A percentile compares a stretch with the other conserved stretches of the same genome.
These are phyloP conservation scores for Drechslerella coelobrocha DNA, from an alignment of 2,329 filamentous ascomycete genomes.

Conservation along the genomic window DNA sequence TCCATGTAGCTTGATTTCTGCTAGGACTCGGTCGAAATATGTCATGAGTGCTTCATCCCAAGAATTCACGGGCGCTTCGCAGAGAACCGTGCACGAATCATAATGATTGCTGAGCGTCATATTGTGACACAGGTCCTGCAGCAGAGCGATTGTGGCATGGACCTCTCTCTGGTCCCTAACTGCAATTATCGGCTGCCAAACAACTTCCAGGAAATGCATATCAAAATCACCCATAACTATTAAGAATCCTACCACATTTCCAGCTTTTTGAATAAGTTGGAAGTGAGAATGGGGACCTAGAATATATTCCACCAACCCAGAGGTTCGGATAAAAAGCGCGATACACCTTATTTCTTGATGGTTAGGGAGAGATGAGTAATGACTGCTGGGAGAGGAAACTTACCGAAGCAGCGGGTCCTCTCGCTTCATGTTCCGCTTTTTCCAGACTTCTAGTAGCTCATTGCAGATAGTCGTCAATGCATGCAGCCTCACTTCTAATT, in stretches of 20 bases:
- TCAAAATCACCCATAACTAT: slow-evolving; percentile 78
- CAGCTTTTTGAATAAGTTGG: slow-evolving; percentile 80
- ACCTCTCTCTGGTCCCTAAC: slow-evolving; percentile 86
- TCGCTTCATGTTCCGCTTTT: slow-evolving; percentile 59
- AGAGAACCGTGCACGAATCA: slow-evolving; percentile 37
- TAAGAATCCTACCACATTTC: slow-evolving; percentile 86
- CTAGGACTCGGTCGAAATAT: slow-evolving; percentile 43
- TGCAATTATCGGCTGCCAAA: slow-evolving; percentile 82
- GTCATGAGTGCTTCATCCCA: slow-evolving; percentile 46
- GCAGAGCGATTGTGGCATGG: slow-evolving; percentile 76
- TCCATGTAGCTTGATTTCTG: slow-evolving; percentile 37
- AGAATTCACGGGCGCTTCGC: slow-evolving; percentile 21
- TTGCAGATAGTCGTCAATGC: slow-evolving; percentile 76
- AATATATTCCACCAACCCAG: slow-evolving; percentile 82
- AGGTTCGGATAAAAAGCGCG: slow-evolving; percentile 71
- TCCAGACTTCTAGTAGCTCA: slow-evolving; percentile 73
- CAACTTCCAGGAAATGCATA: slow-evolving; percentile 73
- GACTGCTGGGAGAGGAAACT: slow-evolving; percentile 16
- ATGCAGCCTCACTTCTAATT: slow-evolving; percentile 74
- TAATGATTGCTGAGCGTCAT: slow-evolving; percentile 51
- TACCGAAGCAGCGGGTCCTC: slow-evolving; percentile 55
- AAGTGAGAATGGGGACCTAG: slow-evolving; percentile 90
- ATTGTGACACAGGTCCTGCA: slow-evolving; percentile 57
- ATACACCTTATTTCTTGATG: no score
- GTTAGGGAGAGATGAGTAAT: slow-evolving; percentile 9